Evolutionary conservation across 2,329 filamentous ascomycete genomes (phyloP).

Genomic region (Huntiella abstrusa): DNA sequence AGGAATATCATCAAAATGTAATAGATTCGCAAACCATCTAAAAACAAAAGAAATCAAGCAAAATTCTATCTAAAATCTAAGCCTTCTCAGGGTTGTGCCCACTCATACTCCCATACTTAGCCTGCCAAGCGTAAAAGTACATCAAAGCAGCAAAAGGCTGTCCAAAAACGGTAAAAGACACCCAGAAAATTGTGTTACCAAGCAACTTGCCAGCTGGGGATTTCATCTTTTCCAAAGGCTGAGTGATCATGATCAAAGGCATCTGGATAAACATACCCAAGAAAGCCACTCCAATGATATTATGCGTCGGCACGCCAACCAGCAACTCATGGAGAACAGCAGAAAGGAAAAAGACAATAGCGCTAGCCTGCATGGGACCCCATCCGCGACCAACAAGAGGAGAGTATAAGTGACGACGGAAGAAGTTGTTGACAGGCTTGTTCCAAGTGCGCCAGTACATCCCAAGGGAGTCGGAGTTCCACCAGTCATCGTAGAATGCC

Average conservation of each 20-base stretch:
- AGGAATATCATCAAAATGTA: background rate
- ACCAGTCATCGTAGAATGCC: constrained; percentile 95
- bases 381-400: constrained; percentile 75
- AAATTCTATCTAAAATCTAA: background rate
- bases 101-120: constrained; percentile 79
- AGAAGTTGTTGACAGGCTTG: constrained; percentile 91
- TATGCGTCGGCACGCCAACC: constrained; percentile 87
- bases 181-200: constrained; percentile 91
- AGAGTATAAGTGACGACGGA: constrained; percentile 83
- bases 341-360: constrained; percentile 73
- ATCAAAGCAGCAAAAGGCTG: constrained; percentile 81
- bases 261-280: constrained; percentile 86
- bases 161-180: constrained; percentile 86
- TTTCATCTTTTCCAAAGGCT: constrained; percentile 60
- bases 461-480: constrained; percentile 77
- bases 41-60: background rate
- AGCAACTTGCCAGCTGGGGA: constrained; percentile 58
- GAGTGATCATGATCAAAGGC: constrained; percentile 66
- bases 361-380: constrained; percentile 49
- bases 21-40: background rate
- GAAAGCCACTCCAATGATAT: constrained; percentile 83
- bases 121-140: constrained; percentile 98
- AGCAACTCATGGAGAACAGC: constrained; percentile 81
- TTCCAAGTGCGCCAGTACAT: constrained; percentile 96
- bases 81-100: constrained; percentile 15